Evolutionary conservation across 306 rosid genomes (phyloP).

Genomic region (Trifolium dubium): DNA sequence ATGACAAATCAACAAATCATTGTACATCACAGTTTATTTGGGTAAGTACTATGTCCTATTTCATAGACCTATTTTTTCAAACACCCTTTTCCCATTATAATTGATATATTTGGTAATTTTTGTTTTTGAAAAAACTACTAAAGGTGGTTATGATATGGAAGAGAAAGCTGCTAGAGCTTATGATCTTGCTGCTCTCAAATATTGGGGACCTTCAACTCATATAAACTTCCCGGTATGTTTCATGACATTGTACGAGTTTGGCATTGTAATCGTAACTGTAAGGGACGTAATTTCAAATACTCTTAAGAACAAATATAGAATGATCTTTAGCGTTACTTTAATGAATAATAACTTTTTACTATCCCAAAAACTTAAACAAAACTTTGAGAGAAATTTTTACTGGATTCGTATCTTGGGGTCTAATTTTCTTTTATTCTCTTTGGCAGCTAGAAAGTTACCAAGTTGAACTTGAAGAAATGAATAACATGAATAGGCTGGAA

Average conservation of each 20-base stretch:
- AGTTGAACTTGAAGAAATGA: constrained; percentile 76
- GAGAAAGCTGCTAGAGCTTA: constrained; percentile 96
- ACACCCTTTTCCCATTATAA: not conserved
- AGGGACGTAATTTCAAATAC: not conserved
- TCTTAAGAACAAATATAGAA: not conserved
- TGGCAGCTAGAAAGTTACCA: constrained; percentile 73
- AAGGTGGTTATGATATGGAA: constrained; percentile 97
- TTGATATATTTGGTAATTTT: constrained; percentile 5
- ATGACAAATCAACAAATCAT: constrained; percentile 48
- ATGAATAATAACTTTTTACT: no score
- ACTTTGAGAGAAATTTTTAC: not conserved
- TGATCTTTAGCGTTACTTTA: not conserved
- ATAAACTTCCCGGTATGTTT: constrained; percentile 73
- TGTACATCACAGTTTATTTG: constrained; percentile 69
- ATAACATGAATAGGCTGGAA: constrained; percentile 88
- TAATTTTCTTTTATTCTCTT: constrained; percentile 7
- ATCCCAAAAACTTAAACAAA: no score
- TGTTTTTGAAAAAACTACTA: constrained; percentile 27
- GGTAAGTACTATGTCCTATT: constrained; percentile 57
- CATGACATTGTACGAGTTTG: not conserved
- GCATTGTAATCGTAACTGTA: not conserved
- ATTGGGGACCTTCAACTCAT: constrained; percentile 92
- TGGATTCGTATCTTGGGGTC: constrained; percentile 2
- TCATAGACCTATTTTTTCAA: not conserved
- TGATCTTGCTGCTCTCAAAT: constrained; percentile 93